These are phyloP conservation scores for Pichia membranifaciens DNA, from an alignment of 805 yeast genomes.

Conservation along the genomic window DNA sequence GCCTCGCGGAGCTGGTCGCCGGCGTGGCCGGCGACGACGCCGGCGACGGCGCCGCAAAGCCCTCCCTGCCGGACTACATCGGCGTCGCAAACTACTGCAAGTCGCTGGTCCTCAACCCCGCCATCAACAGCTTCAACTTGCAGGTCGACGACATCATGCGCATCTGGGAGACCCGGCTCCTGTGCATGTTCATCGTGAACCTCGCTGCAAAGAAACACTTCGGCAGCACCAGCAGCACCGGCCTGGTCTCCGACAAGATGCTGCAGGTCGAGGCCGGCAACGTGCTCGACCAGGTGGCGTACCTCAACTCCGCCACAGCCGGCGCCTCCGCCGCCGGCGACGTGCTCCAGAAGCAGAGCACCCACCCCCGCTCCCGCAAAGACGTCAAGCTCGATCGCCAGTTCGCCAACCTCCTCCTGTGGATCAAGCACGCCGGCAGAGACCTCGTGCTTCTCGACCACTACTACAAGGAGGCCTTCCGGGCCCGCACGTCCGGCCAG, in stretches of 20 bases:
- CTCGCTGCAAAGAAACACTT: too few relatives aligned
- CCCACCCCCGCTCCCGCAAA: not conserved
- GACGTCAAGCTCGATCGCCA: constrained; percentile 14
- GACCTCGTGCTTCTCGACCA: constrained; percentile 38
- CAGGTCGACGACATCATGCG: constrained; percentile 34
- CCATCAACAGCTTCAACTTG: constrained; percentile 14
- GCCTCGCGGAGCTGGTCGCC: not conserved
- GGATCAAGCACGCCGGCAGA: constrained; percentile 37
- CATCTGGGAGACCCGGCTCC: constrained; percentile 35
- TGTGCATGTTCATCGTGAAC: constrained; percentile 14
- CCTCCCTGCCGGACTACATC: constrained; percentile 13
- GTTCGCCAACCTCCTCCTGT: constrained; percentile 31
- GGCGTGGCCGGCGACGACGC: not conserved
- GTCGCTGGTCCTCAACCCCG: constrained; percentile 23
- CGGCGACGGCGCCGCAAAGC: not conserved
- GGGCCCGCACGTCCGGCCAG: constrained; percentile 19
- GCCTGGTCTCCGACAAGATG: constrained; percentile 26
- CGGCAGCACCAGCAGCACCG: constrained; percentile 7
- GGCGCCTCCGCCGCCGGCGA: not conserved
- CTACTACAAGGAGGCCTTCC: constrained; percentile 37
- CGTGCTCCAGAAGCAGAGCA: too few relatives aligned
- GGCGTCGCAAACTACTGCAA: constrained; percentile 27
- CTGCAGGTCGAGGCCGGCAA: constrained; percentile 25
- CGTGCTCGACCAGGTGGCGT: constrained; percentile 24
- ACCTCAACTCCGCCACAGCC: constrained; percentile 8